Evolutionary conservation across 352 stramenopile genomes (phyloP).

Genomic region (Phytophthora melonis): DNA sequence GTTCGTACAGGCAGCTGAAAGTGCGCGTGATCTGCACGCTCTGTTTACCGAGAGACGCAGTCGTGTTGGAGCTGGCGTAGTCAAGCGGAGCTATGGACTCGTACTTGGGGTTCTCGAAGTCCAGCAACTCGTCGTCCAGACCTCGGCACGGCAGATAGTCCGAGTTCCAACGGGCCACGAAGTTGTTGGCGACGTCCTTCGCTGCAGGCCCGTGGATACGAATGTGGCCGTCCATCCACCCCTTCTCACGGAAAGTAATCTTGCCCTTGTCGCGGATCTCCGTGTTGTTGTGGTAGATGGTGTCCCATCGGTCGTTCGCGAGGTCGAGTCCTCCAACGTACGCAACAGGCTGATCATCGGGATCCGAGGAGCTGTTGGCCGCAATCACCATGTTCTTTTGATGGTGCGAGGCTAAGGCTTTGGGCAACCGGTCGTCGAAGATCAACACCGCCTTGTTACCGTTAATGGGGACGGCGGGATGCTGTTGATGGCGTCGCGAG

Average conservation of each 20-base stretch:
- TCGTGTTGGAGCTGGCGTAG: slow-evolving; percentile 13
- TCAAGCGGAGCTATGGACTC: slow-evolving; percentile 14
- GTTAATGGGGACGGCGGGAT: slow-evolving; percentile 24
- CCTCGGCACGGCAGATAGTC: slow-evolving; percentile 34
- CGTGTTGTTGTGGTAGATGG: slow-evolving; percentile 54
- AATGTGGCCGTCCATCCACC: slow-evolving; percentile 63
- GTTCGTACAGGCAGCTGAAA: slow-evolving; percentile 58
- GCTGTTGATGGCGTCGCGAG: slow-evolving; percentile 55
- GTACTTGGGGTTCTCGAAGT: slow-evolving; percentile 57
- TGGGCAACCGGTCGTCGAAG: slow-evolving; percentile 60
- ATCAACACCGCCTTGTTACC: slow-evolving; percentile 35
- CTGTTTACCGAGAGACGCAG: slow-evolving; percentile 19
- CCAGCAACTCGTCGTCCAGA: slow-evolving; percentile 40
- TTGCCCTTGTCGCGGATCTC: slow-evolving; percentile 36
- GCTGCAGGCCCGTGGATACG: slow-evolving; percentile 54
- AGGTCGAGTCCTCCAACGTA: slow-evolving; percentile 64
- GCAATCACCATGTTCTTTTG: slow-evolving; percentile 58
- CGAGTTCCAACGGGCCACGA: slow-evolving; percentile 60
- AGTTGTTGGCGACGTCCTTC: slow-evolving; percentile 59
- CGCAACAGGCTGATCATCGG: slow-evolving; percentile 33
- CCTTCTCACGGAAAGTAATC: slow-evolving; percentile 49
- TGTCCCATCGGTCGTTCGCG: slow-evolving; percentile 64
- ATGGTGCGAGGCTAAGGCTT: slow-evolving; percentile 49
- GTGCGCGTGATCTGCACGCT: slow-evolving; percentile 55
- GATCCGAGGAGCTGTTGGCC: slow-evolving; percentile 1